Conservation (phyloP, 768 basidiomycete species). For the Calvatia gigantea region DNA sequence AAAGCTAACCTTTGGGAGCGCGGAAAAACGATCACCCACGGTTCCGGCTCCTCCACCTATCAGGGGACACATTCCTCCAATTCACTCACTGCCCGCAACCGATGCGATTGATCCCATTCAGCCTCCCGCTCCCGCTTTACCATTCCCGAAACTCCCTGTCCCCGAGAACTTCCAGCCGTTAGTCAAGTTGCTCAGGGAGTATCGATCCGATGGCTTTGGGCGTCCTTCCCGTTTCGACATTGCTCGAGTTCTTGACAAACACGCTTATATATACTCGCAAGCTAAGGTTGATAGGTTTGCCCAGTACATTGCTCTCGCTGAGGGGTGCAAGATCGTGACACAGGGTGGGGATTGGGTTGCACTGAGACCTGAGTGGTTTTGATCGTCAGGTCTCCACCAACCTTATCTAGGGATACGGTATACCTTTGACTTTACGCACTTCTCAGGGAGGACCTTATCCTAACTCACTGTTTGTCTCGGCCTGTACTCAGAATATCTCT, state of each 20-base stretch:
- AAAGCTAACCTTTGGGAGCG: neutral
- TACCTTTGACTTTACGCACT: neutral
- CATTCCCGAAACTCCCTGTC: neutral
- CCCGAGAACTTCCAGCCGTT: constrained; percentile 8
- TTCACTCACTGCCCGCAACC: neutral
- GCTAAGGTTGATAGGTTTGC: constrained; percentile 39
- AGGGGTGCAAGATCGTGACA: constrained; percentile 33
- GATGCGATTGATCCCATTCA: neutral
- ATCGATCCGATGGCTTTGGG: constrained; percentile 23
- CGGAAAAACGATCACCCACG: neutral
- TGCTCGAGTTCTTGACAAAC: constrained; percentile 26
- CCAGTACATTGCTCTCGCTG: constrained; percentile 37
- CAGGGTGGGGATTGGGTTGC: constrained; percentile 35
- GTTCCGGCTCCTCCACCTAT: neutral
- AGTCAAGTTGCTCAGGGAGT: constrained; percentile 9
- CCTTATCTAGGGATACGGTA: too few relatives aligned
- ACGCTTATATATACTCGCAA: constrained; percentile 29
- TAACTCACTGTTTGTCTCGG: neutral
- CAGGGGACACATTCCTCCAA: neutral
- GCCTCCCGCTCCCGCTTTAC: neutral
- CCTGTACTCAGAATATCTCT: neutral
- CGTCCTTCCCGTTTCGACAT: constrained; percentile 36
- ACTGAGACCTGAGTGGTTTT: constrained; percentile 27
- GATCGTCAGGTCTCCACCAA: too few relatives aligned
- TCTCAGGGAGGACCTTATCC: neutral